A percentile compares a stretch with the other conserved stretches of the same genome.
These are phyloP conservation scores for Calonectria hawksworthii DNA, from an alignment of 2,329 filamentous ascomycete species.

Conservation along the genomic window DNA sequence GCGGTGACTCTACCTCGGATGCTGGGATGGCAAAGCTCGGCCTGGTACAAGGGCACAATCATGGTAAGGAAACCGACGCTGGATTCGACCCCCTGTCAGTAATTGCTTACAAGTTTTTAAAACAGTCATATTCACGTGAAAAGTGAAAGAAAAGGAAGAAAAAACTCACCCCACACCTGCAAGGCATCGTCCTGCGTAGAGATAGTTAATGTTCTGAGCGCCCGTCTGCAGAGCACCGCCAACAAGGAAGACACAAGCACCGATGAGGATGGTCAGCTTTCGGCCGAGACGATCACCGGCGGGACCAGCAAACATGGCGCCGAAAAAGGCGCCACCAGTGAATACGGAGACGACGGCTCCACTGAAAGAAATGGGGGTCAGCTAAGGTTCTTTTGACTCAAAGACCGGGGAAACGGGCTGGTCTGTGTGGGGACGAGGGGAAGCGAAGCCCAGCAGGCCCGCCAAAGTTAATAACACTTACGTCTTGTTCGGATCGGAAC, in stretches of 20 bases:
- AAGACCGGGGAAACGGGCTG: not conserved
- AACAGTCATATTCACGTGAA: not conserved
- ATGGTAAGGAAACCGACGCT: slow-evolving; percentile 61
- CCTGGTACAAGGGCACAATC: slow-evolving; percentile 76
- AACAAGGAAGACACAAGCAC: slow-evolving; percentile 78
- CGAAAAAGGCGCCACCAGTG: slow-evolving; percentile 82
- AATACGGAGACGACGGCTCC: slow-evolving; percentile 75
- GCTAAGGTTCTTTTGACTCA: not conserved
- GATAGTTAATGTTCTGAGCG: slow-evolving; percentile 68
- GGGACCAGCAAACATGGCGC: slow-evolving; percentile 74
- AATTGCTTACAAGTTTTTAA: not conserved
- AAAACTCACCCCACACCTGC: slow-evolving; percentile 69
- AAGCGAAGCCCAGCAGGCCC: too few species aligned
- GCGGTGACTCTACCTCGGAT: slow-evolving; percentile 83
- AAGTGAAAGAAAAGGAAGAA: not conserved
- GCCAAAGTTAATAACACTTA: slow-evolving; percentile 36
- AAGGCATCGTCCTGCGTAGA: slow-evolving; percentile 79
- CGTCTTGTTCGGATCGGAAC: slow-evolving; percentile 53
- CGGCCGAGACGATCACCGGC: slow-evolving; percentile 76
- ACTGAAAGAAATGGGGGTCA: slow-evolving; percentile 2
- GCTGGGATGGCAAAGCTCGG: slow-evolving; percentile 82
- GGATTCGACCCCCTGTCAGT: slow-evolving; percentile 5
- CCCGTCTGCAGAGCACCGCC: slow-evolving; percentile 82
- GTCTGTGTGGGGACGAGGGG: not conserved
- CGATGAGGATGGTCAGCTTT: slow-evolving; percentile 78